Base-by-base conservation (phyloP, 345 rosid genomes). In the Rhodomyrtus tomentosa region DNA sequence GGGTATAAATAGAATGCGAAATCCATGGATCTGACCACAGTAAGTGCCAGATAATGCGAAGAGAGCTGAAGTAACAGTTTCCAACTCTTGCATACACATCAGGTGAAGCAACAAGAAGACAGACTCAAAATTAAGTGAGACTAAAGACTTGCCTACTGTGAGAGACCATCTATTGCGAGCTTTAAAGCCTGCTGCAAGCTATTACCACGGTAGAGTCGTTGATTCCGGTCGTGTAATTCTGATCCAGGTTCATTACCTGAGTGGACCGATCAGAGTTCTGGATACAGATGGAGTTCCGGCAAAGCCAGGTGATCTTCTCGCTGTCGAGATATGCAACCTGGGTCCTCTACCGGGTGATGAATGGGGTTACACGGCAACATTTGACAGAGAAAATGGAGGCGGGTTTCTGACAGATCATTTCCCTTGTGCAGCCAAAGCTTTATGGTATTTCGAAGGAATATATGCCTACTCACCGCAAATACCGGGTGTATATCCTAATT, bases 401-500 rank as follows among this genome's bases (percentile, higher is more conserved):
- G 96, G 98, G 50, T 95, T 93, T 83, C 84, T 96, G 85, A 96
- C 98, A 16, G 99, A 95, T 82, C 98, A 95, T 90, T 94, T 96
- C 83, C 99, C 99, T 55, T 81, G 91, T 84, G 96, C 99, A 5
- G 91, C 95, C 76, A 96, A 95, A 90, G 98, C 98, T 84, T 94
- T 96, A 89, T 96, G 99, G 98, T 92, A 94, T 84, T 94, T 94
- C 58, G 95, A 96, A 91, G 98, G 99, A 76, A 95, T 96, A 38
- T 93, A 92, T 83, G 96, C 98, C 16, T 91, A 92, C 85, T 96
- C 99, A 85, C 98, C 98, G 80, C 98, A 94, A 10, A 93, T 95
- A 81, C 96, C 96, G 6, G 98, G 99, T 94, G 83, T 32, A 62
- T 15, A 7, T 32, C 74, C 74, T 62, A 84, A 15, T 55, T 85